phyloP scores from a whole-genome alignment of 169 alveolate genomes.

The Plasmodium inui region DNA sequence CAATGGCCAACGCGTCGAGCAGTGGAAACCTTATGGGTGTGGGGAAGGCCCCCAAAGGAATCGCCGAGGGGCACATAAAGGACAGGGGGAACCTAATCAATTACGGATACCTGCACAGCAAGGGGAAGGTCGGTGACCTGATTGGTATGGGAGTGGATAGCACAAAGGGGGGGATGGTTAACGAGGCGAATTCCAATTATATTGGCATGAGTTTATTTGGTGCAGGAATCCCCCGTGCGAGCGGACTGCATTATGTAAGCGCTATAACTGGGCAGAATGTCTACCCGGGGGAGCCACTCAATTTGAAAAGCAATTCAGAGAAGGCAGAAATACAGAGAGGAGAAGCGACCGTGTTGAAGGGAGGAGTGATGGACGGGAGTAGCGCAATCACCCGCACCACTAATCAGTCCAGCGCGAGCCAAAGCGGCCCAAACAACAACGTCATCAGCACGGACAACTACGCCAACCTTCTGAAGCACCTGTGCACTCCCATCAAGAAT shows the following conservation, averaged over 20 bases:
- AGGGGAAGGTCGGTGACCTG: slow-evolving; percentile 4
- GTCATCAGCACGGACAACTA: slow-evolving; percentile 51
- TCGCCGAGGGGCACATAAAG: not conserved
- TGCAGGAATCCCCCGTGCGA: not conserved
- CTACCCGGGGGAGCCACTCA: not conserved
- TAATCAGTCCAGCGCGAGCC: not conserved
- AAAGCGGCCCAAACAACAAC: not conserved
- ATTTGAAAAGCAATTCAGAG: not conserved
- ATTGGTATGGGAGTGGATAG: not conserved
- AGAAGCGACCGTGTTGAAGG: not conserved
- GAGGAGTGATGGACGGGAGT: not conserved
- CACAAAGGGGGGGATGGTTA: not conserved
- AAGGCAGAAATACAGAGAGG: slow-evolving; percentile 2
- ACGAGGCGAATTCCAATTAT: not conserved
- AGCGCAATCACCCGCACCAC: not conserved
- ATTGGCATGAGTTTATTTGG: not conserved
- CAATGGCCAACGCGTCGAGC: not conserved
- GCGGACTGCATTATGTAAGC: not conserved
- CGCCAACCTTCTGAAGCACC: slow-evolving; percentile 46
- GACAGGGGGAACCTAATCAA: slow-evolving; percentile 11
- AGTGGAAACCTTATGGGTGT: not conserved
- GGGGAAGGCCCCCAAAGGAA: not conserved
- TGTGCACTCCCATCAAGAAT: slow-evolving; percentile 62
- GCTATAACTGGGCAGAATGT: not conserved
- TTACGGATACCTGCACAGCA: slow-evolving; percentile 14